A percentile compares a stretch with the other conserved stretches of the same genome.
phyloP scores from a whole-genome alignment of 768 basidiomycete genomes.

The Paxillus ammoniavirescens region DNA sequence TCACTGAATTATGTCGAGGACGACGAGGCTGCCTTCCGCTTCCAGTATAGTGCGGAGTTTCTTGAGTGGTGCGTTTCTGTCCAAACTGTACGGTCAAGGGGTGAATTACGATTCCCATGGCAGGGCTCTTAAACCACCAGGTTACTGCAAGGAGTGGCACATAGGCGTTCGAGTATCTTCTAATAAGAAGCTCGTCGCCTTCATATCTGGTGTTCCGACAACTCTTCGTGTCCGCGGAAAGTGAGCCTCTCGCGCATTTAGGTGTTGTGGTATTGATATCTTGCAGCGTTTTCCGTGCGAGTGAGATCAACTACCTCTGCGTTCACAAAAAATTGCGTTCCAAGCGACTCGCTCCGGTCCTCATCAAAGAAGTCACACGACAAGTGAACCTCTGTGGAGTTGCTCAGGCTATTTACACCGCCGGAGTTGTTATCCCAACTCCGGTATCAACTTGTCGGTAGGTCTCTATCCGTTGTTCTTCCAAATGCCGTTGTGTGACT shows the following conservation, averaged over 20 bases:
- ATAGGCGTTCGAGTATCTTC: constrained; percentile 89
- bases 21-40: constrained; percentile 92
- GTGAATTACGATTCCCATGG: neutral
- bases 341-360: constrained; percentile 90
- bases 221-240: constrained; percentile 79
- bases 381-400: constrained; percentile 86
- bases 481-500: constrained; percentile 5
- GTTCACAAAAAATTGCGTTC: constrained; percentile 97
- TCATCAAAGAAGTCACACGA: constrained; percentile 97
- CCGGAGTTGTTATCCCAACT: constrained; percentile 89
- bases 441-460: constrained; percentile 85
- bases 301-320: constrained; percentile 97
- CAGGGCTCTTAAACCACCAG: constrained; percentile 94
- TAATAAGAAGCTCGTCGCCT: constrained; percentile 92
- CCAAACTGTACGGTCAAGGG: neutral
- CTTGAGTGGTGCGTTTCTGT: constrained; percentile 68
- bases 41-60: constrained; percentile 95
- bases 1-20: constrained; percentile 97
- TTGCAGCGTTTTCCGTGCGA: constrained; percentile 61
- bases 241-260: constrained; percentile 44
- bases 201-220: constrained; percentile 92
- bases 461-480: constrained; percentile 18
- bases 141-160: constrained; percentile 93
- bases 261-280: constrained; percentile 4
- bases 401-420: constrained; percentile 98